Base-by-base conservation (phyloP, 805 yeast genomes). In the Wickerhamiella musiphila region DNA sequence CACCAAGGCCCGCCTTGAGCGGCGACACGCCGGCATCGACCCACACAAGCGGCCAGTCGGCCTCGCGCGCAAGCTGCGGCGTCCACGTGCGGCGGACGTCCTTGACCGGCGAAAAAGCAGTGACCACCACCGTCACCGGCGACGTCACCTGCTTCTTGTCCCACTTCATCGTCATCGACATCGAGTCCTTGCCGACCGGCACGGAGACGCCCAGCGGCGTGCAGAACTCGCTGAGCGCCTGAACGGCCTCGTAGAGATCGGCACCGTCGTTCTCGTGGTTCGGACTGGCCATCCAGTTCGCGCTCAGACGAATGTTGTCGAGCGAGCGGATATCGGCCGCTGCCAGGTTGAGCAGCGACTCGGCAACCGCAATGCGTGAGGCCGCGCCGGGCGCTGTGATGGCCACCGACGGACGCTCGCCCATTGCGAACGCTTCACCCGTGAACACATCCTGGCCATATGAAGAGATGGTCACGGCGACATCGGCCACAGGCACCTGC, bases 111-210 rank as follows among this genome's bases (percentile, higher is more conserved):
- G 78, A 79, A 53, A 86, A 90, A 1, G 96, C 90, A 15, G 98
- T 84, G 44, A 86, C 66, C 29, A 79, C 77, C 47, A 86, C 68
- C 9, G 95, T 77, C 51, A 90, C 62, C 29, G 99, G 99, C n/a
- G 95, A 82, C 39, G 90, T 73, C 26, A 90, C 96, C 56, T 82
- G 93, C 47, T 76, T 79, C 25, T 47, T 36, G 33, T 49, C 59
- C 99, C 99, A 90, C 49, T 77, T 75, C 96, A 90, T 90, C 61
- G 83, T 82, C 98, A 90, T 86, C 15, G 96, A 83, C 94, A 90
- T 83, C 22, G 95, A 83, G 56, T 90, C 99, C 60, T 90, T 90
- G 44, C 99, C 99, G 23, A 90, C 99, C 10, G 99, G 99, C 36
- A 90, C 82, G 14, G 92, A 66, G 39, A 90, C 60, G 27, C 93